Evolutionary conservation across 2,329 filamentous ascomycete genomes (phyloP).

Genomic region (Hortaea werneckii): DNA sequence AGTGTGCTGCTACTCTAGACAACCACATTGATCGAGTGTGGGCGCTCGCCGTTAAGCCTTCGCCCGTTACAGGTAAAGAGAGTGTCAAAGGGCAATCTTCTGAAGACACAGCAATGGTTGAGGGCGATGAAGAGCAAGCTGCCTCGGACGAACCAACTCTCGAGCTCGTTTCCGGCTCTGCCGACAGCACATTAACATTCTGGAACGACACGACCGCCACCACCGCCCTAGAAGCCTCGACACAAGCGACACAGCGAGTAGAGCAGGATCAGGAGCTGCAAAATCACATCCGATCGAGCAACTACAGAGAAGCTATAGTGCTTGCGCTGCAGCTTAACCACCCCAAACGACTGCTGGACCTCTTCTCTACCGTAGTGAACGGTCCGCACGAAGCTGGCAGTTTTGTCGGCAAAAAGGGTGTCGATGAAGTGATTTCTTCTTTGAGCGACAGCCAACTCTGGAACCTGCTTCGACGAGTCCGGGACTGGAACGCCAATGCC

Average conservation of each 20-base stretch:
- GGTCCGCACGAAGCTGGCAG: constrained; percentile 51
- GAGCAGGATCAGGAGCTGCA: constrained; percentile 92
- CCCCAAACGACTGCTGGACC: constrained; percentile 69
- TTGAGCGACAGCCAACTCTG: constrained; percentile 81
- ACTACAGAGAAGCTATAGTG: constrained; percentile 86
- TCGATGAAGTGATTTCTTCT: constrained; percentile 72
- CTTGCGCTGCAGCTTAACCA: constrained; percentile 91
- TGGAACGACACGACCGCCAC: constrained; percentile 85
- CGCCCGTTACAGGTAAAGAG: constrained; percentile 13
- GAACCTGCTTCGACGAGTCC: constrained; percentile 64
- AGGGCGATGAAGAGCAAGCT: constrained; percentile 8
- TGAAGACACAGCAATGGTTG: constrained; percentile 16
- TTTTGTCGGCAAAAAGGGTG: constrained; percentile 52
- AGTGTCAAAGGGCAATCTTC: constrained; percentile 9
- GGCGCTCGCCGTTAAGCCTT: constrained; percentile 67
- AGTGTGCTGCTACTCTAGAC: constrained; percentile 80
- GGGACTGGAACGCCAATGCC: constrained; percentile 97
- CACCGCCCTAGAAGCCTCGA: constrained; percentile 64
- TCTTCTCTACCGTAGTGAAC: constrained; percentile 74
- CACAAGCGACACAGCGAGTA: constrained; percentile 66
- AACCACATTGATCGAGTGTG: constrained; percentile 96
- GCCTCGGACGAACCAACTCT: constrained; percentile 33
- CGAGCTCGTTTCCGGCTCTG: constrained; percentile 78
- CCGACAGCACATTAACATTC: constrained; percentile 86
- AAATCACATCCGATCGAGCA: constrained; percentile 80